phyloP scores from a whole-genome alignment of 768 basidiomycete genomes.

The Boletus tomentosulus region DNA sequence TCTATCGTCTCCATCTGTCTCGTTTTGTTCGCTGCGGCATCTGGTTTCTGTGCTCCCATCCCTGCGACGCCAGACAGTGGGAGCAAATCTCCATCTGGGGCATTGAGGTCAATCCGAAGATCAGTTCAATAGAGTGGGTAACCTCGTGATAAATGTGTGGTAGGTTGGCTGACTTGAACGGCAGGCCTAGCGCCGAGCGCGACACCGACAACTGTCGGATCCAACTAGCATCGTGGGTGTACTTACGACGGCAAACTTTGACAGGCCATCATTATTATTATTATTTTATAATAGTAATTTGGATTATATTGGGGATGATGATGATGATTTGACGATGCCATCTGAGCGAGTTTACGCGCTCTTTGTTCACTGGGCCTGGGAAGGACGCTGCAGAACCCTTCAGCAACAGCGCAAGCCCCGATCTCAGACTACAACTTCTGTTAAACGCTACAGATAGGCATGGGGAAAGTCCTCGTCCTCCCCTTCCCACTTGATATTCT shows the following conservation, averaged over 20 bases:
- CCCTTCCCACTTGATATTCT: too few species aligned
- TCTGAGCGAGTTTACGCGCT: too few species aligned
- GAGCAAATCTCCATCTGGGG: slow-evolving; percentile 1
- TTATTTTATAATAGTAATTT: not conserved
- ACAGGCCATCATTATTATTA: not conserved
- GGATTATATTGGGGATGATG: too few species aligned
- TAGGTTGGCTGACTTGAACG: slow-evolving; percentile 1
- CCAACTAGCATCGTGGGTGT: not conserved
- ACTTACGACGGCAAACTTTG: too few species aligned
- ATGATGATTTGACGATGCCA: too few species aligned
- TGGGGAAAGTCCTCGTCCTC: too few species aligned
- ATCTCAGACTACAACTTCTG: too few species aligned
- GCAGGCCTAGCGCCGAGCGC: not conserved
- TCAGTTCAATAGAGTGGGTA: slow-evolving; percentile 9
- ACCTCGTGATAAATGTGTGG: not conserved
- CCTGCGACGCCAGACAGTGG: not conserved
- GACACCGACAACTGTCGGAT: not conserved
- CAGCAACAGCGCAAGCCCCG: too few species aligned
- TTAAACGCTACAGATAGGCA: too few species aligned
- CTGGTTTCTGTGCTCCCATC: not conserved
- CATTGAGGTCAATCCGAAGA: slow-evolving; percentile 13
- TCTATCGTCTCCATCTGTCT: not conserved
- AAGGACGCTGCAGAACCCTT: too few species aligned
- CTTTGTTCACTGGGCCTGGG: too few species aligned
- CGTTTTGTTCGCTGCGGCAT: not conserved